Evolutionary conservation across 1,139 yeast genomes (phyloP).

Genomic region (Suhomyces coccinellae): DNA sequence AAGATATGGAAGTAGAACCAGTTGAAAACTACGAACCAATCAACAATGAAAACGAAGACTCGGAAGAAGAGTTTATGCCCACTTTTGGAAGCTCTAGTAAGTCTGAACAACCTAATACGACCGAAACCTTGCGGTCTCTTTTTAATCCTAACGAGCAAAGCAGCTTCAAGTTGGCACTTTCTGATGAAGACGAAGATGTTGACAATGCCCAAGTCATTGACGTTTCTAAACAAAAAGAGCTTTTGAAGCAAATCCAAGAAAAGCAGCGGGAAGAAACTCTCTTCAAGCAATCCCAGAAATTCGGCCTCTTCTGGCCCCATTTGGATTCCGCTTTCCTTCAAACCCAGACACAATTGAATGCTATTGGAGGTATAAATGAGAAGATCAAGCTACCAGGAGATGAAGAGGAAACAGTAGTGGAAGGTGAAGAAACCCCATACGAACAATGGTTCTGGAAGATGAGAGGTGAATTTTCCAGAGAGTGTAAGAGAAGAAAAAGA

Average conservation of each 20-base stretch:
- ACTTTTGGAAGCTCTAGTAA: constrained; percentile 36
- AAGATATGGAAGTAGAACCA: not conserved
- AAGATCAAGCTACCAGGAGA: constrained; percentile 40
- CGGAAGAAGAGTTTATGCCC: constrained; percentile 54
- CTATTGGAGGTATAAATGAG: constrained; percentile 42
- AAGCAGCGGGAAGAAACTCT: constrained; percentile 29
- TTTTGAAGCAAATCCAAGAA: constrained; percentile 33
- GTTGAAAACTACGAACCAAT: constrained; percentile 17
- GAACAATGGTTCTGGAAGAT: constrained; percentile 79
- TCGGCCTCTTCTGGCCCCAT: constrained; percentile 81
- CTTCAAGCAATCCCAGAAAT: constrained; percentile 15
- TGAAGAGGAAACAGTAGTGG: constrained; percentile 23
- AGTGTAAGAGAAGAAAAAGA: constrained; percentile 70
- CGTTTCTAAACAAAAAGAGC: constrained; percentile 25
- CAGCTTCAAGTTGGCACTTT: constrained; percentile 33
- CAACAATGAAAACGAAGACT: constrained; percentile 12
- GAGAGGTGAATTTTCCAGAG: constrained; percentile 78
- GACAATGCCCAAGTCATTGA: constrained; percentile 25
- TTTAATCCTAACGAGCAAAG: constrained; percentile 48
- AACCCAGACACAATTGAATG: constrained; percentile 78
- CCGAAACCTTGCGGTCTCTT: constrained; percentile 63
- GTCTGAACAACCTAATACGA: constrained; percentile 33
- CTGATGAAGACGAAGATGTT: constrained; percentile 40
- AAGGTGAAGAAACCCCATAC: constrained; percentile 52
- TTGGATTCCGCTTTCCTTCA: constrained; percentile 80